Evolutionary conservation across 768 basidiomycete genomes (phyloP).

Genomic region (Butyriboletus loyo): DNA sequence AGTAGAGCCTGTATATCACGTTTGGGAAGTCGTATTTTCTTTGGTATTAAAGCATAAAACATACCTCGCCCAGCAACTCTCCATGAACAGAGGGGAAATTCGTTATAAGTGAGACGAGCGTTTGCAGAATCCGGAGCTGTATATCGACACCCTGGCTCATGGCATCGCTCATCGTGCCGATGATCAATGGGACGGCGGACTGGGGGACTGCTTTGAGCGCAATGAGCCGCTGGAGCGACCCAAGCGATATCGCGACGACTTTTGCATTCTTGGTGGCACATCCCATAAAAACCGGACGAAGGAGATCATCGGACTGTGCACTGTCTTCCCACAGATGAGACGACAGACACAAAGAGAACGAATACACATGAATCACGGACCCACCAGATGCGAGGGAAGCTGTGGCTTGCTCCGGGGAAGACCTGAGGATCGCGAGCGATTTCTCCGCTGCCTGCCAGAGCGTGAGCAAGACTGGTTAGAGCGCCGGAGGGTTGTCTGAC

Average conservation of each 20-base stretch:
- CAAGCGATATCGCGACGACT: conserved; percentile 88
- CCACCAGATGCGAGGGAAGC: conserved; percentile 70
- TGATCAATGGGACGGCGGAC: conserved; percentile 72
- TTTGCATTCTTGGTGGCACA: conserved; percentile 92
- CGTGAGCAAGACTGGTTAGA: conserved; percentile 6
- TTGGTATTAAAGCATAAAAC: conserved; percentile 23
- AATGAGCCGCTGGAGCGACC: conserved; percentile 88
- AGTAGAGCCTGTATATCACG: conserved; percentile 66
- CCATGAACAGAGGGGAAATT: conserved; percentile 84
- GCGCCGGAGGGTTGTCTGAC: conserved; percentile 38
- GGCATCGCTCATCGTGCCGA: conserved; percentile 82
- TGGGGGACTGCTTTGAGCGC: conserved; percentile 81
- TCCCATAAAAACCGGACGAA: conserved; percentile 90
- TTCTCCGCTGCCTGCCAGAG: conserved; percentile 75
- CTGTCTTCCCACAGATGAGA: conserved; percentile 48
- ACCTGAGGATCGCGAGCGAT: conserved; percentile 72
- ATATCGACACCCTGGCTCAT: conserved; percentile 96
- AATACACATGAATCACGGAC: conserved; percentile 24
- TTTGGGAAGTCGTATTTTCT: not conserved
- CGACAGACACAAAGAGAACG: not conserved
- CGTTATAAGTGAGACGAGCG: conserved; percentile 85
- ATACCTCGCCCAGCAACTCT: conserved; percentile 73
- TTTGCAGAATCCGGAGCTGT: conserved; percentile 90
- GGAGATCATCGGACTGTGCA: conserved; percentile 74
- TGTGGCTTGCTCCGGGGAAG: conserved; percentile 80